Evolutionary conservation across 352 stramenopile species (phyloP).

Genomic region (Phytopythium vexans): DNA sequence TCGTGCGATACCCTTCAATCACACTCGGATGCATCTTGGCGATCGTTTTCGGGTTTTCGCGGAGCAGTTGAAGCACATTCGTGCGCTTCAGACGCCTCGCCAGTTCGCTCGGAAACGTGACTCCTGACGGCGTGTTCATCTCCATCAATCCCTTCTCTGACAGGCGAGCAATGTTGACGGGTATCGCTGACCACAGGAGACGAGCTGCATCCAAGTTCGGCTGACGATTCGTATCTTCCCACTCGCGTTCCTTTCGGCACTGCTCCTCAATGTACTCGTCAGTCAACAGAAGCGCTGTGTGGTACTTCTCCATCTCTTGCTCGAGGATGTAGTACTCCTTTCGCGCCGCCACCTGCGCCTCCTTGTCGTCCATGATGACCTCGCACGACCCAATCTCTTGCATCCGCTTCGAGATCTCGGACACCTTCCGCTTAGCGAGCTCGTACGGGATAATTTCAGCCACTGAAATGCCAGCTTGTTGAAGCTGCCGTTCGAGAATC

Average conservation of each 20-base stretch:
- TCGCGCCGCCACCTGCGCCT: conserved; percentile 37
- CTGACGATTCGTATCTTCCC: conserved; percentile 55
- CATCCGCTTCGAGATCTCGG: conserved; percentile 75
- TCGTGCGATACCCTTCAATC: conserved; percentile 58
- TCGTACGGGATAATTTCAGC: conserved; percentile 90
- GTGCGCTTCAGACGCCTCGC: conserved; percentile 87
- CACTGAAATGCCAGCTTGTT: conserved; percentile 75
- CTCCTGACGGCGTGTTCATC: conserved; percentile 54
- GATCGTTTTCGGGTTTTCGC: conserved; percentile 69
- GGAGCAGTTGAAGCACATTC: conserved; percentile 83
- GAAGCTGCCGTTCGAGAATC: conserved; percentile 67
- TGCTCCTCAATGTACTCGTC: conserved; percentile 90
- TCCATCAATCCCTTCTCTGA: conserved; percentile 67
- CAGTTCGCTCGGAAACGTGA: conserved; percentile 57
- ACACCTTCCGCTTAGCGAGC: conserved; percentile 71
- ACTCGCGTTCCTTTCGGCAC: conserved; percentile 54
- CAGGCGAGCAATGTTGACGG: conserved; percentile 76
- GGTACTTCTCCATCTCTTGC: conserved; percentile 90
- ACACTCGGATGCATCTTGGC: conserved; percentile 81
- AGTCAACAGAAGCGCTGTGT: conserved; percentile 85
- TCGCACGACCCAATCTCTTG: conserved; percentile 82
- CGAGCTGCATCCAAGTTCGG: conserved; percentile 54
- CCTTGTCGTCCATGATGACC: conserved; percentile 45
- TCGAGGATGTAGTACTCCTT: conserved; percentile 89
- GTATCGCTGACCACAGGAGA: conserved; percentile 68